phyloP scores from a whole-genome alignment of 257 asterid genomes.

The Asclepias syriaca region DNA sequence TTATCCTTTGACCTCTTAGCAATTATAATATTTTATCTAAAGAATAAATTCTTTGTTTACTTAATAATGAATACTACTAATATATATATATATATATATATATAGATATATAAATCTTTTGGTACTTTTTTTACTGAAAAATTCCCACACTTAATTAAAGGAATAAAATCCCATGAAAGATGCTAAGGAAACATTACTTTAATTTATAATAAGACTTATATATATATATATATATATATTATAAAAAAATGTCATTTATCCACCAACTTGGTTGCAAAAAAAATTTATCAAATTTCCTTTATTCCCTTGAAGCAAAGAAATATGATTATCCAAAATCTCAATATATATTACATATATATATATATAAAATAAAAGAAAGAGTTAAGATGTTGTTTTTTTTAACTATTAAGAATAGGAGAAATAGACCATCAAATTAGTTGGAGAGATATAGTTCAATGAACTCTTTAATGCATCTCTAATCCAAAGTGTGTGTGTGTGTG shows the following conservation, averaged over 20 bases:
- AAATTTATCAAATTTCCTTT: background rate
- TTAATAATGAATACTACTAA: background rate
- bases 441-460: background rate
- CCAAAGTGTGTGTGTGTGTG: background rate
- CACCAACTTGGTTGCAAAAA: background rate
- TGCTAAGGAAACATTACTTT: background rate
- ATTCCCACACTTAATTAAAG: background rate
- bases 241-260: background rate
- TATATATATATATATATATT: no score
- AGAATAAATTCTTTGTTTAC: background rate
- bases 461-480: conserved; percentile 5
- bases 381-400: background rate
- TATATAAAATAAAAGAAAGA: background rate
- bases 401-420: conserved; percentile 1
- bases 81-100: background rate
- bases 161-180: background rate
- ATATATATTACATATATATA: background rate
- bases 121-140: background rate
- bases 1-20: background rate
- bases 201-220: background rate
- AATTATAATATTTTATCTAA: background rate
- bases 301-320: conserved; percentile 1
- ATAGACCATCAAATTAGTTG: conserved; percentile 2
- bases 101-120: background rate
- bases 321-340: background rate